These are phyloP conservation scores for Fraxinus baroniana DNA, from an alignment of 305 asterid genomes.

Conservation along the genomic window DNA sequence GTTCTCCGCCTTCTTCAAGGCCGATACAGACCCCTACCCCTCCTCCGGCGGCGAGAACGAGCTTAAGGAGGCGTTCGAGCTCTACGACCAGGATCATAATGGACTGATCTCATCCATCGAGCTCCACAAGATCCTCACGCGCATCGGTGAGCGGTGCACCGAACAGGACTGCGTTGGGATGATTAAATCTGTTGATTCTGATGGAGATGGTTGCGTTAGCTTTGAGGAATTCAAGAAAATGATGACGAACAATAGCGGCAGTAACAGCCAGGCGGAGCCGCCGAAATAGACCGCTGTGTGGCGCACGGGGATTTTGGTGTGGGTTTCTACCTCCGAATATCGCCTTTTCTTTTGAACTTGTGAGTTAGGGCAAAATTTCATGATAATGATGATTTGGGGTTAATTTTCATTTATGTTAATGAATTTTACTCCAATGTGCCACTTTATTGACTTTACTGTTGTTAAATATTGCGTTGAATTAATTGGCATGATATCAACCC, in stretches of 20 bases:
- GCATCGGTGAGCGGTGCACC: constrained; percentile 64
- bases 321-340: background rate
- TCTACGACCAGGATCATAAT: constrained; percentile 70
- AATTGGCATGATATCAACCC: background rate
- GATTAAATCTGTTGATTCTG: constrained; percentile 67
- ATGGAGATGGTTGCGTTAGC: constrained; percentile 67
- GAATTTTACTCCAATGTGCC: background rate
- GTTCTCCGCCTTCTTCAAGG: constrained; percentile 60
- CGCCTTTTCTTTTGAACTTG: background rate
- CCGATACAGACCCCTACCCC: constrained; percentile 33
- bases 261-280: background rate
- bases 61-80: constrained; percentile 71
- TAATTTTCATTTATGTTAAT: background rate
- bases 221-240: constrained; percentile 68
- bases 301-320: background rate
- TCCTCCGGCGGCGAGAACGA: constrained; percentile 50
- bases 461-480: background rate
- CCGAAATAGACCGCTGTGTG: background rate
- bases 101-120: constrained; percentile 68
- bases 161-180: constrained; percentile 55
- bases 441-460: background rate
- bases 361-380: background rate
- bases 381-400: background rate
- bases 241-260: constrained; percentile 47
- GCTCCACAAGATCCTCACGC: constrained; percentile 64